Evolutionary conservation across 768 basidiomycete species (phyloP), one percentile per base, ranked within the genome.

Genomic region (Trametes meyenii): DNA sequence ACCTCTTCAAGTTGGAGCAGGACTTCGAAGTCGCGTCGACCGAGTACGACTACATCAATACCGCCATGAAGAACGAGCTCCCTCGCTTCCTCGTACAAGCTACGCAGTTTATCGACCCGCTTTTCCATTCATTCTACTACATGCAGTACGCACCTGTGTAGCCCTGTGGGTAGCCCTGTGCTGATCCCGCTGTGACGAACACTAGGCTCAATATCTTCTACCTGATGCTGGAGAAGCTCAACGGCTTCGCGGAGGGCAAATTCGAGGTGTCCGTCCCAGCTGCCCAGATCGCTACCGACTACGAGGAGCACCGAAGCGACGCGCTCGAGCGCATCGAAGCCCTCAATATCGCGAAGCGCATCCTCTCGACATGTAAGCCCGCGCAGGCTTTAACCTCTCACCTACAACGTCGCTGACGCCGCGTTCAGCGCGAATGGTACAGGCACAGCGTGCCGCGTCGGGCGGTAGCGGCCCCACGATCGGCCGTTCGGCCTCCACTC

Each of bases 71-170:
- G 78, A 82, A 85, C 59, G 97, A 99, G 70, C 80, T 99, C 35
- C 95, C 96, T 2, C 85, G 85, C n/a, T 98, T 98, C 81, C 87
- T 98, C 83, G 80, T 79, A 29, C 84, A 98, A 63, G 81, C 90
- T 1, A 90, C 93, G 2, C 85, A 88, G 65, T 98, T 98, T 76
- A 93, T 98, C 71, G 90, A 96, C 66, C 97, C 97, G 0, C 79
- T 98, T n/a, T 99, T 98, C 84, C 90, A 96, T 69, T 96, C 94
- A 17, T 95, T 95, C 82, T 99, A 90, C 81, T 99, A 96, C 74
- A 98, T 99, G 95, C 94, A 98, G 94, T 96, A 70, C 71, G 94
- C 86, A 29, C 19, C 35, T 7, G 7, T n/a, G 6, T 2, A 53
- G 33, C 46, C 26, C 61, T 10, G 64, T 59, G 48, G 10, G 24